phyloP scores from a whole-genome alignment of 202 grass and related monocot genomes.

The Panicum virgatum region DNA sequence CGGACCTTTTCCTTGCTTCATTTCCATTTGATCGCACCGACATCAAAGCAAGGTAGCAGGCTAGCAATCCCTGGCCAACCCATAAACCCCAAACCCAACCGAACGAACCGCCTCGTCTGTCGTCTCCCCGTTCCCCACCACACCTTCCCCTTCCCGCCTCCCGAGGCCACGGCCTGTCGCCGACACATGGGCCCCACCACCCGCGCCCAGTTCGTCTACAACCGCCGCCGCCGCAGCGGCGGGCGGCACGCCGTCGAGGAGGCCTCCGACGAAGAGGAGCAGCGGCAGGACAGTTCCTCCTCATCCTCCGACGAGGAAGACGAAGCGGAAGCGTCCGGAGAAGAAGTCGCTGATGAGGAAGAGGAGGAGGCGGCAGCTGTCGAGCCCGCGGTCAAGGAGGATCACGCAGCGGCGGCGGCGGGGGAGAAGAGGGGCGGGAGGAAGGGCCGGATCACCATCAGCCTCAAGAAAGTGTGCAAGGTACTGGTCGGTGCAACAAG shows the following conservation, averaged over 20 bases:
- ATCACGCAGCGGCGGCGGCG: not conserved
- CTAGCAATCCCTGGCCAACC: not conserved
- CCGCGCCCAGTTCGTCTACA: conserved; percentile 46
- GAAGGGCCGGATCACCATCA: conserved; percentile 71
- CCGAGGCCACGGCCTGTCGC: conserved; percentile 29
- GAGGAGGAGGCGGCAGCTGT: conserved; percentile 17
- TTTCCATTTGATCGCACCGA: not conserved
- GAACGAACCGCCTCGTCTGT: not conserved
- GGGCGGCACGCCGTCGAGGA: conserved; percentile 25
- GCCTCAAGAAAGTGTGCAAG: conserved; percentile 96
- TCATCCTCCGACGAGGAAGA: conserved; percentile 51
- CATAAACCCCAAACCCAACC: conserved; percentile 16
- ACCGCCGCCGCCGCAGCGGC: conserved; percentile 33
- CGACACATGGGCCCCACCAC: conserved; percentile 36
- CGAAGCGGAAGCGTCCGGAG: conserved; percentile 26
- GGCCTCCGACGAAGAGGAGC: conserved; percentile 35
- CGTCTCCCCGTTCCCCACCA: conserved; percentile 26
- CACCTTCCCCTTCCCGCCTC: conserved; percentile 47
- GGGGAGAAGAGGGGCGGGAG: conserved; percentile 41
- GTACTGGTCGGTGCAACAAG: conserved; percentile 21
- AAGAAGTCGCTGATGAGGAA: conserved; percentile 7
- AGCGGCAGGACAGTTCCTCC: conserved; percentile 28
- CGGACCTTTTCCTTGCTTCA: not conserved
- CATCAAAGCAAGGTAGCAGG: not conserved
- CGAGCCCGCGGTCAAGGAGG: conserved; percentile 9